Evolutionary conservation across 805 yeast species (phyloP), one percentile per base, ranked within the genome.

Genomic region (Candida lessepsii): DNA sequence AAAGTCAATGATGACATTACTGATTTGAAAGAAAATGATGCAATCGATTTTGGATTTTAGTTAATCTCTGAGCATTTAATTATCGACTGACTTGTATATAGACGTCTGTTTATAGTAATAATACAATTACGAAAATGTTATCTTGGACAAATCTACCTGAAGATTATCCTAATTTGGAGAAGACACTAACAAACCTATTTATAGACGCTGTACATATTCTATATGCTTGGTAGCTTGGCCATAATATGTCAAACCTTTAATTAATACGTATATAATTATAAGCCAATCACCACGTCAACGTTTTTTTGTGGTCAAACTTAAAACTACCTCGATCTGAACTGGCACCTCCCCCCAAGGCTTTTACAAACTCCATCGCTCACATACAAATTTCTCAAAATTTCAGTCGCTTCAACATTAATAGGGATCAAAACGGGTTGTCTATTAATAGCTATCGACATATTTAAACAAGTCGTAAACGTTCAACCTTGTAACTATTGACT

Each of bases 1-100:
- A 56, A 44, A 26, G 51, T 57, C 19, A 46, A 47, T 15, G 61
- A 54, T 28, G 34, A 45, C 4, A 44, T 38, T 11, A 36, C 56
- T 19, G 63, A 66, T 42, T 61, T 66, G 51, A 52, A 51, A 37
- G 44, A 47, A 34, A 66, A 14, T 13, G 26, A 40, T 21, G 30
- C 37, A n/a, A 40, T 40, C 10, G 40, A 36, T 19, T 40, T 40
- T 40, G 40, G 44, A 10, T 40, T 35, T 26, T 40, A 36, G 26
- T 28, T 18, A 4, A 20, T 20, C n/a, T n/a, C n/a, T n/a, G n/a
- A n/a, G n/a, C n/a, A n/a, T n/a, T n/a, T n/a, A n/a, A n/a, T n/a
- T n/a, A n/a, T n/a, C n/a, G n/a, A 23, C 11, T 9, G 29, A 26
- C 11, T 26, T 32, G 36, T 32, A 32, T 14, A 32, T 32, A 30